Evolutionary conservation across 2,329 filamentous ascomycete species (phyloP).

Genomic region (Lasiodiplodia theobromae): DNA sequence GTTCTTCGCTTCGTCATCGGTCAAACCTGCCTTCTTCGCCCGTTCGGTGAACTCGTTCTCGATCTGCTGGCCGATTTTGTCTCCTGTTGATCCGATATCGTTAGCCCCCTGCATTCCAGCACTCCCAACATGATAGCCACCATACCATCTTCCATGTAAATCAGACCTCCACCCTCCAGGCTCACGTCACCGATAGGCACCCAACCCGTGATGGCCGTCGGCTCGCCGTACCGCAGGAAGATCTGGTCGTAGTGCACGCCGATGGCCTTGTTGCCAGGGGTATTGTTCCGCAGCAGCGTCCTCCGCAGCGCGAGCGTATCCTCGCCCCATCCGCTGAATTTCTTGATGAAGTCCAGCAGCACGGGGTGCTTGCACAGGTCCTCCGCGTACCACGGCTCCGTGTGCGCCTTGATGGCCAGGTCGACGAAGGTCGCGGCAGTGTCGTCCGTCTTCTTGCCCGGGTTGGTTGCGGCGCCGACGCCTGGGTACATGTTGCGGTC

Average conservation of each 20-base stretch:
- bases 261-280: conserved; percentile 63
- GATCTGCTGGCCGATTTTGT: conserved; percentile 57
- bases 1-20: conserved; percentile 57
- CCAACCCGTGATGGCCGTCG: conserved; percentile 64
- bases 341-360: conserved; percentile 59
- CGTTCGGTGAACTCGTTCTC: conserved; percentile 59
- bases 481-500: conserved; percentile 56
- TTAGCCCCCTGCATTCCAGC: not conserved
- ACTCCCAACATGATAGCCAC: too few species aligned
- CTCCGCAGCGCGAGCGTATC: conserved; percentile 56
- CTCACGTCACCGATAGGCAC: conserved; percentile 63
- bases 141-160: conserved; percentile 62
- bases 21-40: conserved; percentile 58
- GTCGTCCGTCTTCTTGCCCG: conserved; percentile 52
- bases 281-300: conserved; percentile 64
- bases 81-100: conserved; percentile 39
- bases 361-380: conserved; percentile 62
- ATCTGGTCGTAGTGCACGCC: conserved; percentile 69
- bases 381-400: conserved; percentile 53
- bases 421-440: conserved; percentile 56
- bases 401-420: conserved; percentile 62
- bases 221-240: conserved; percentile 63
- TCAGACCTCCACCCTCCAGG: conserved; percentile 64
- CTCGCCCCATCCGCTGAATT: conserved; percentile 62
- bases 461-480: conserved; percentile 58